phyloP scores from a whole-genome alignment of 208 protist genomes.

The Wallacemonas sp. region DNA sequence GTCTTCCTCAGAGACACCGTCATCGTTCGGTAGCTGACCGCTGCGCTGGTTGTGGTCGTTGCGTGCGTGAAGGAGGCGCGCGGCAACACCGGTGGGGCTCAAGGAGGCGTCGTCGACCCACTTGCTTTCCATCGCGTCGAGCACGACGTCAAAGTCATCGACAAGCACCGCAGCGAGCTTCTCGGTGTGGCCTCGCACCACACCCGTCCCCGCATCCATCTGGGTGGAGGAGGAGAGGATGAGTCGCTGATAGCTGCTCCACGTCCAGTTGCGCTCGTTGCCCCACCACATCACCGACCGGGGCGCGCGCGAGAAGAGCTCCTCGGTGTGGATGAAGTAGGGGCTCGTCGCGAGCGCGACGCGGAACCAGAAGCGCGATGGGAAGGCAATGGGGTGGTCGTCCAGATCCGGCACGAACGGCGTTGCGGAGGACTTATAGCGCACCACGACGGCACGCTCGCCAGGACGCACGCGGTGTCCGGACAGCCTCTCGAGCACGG shows the following conservation, averaged over 20 bases:
- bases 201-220: conserved; percentile 10
- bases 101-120: conserved; percentile 21
- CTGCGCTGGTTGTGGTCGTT: background rate
- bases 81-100: background rate
- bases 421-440: conserved; percentile 66
- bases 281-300: conserved; percentile 75
- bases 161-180: conserved; percentile 54
- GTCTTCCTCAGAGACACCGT: background rate
- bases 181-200: conserved; percentile 3
- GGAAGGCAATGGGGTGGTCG: conserved; percentile 78
- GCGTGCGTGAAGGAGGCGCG: background rate
- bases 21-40: background rate
- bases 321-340: conserved; percentile 68
- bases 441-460: conserved; percentile 63
- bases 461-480: conserved; percentile 29
- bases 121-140: conserved; percentile 74
- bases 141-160: conserved; percentile 68
- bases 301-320: conserved; percentile 72
- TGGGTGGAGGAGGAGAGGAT: conserved; percentile 27
- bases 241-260: conserved; percentile 57
- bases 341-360: conserved; percentile 71
- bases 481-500: conserved; percentile 64
- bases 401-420: conserved; percentile 79
- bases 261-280: conserved; percentile 74
- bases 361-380: conserved; percentile 82